These are phyloP conservation scores for Fusarium clavum DNA, from an alignment of 2,329 filamentous ascomycete species.

Conservation along the genomic window DNA sequence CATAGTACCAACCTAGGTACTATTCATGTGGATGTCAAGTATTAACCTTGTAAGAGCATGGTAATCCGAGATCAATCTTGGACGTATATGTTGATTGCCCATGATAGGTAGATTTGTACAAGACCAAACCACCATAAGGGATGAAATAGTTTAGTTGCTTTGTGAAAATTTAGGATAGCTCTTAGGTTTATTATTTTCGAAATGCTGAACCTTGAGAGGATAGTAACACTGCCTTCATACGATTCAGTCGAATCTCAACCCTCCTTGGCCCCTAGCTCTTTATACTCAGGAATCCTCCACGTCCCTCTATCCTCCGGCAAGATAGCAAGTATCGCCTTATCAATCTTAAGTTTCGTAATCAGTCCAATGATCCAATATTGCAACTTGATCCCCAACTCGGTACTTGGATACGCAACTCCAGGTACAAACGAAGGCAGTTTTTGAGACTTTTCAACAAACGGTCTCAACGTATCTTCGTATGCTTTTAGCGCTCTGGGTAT, in stretches of 20 bases:
- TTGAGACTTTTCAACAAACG: slow-evolving; percentile 55
- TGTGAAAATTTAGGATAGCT: no score
- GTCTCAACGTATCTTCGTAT: slow-evolving; percentile 57
- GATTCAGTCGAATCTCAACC: neutral
- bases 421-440: slow-evolving; percentile 47
- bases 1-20: no score
- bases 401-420: slow-evolving; percentile 44
- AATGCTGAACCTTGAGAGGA: neutral
- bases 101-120: no score
- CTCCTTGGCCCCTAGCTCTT: neutral
- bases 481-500: slow-evolving; percentile 48
- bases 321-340: slow-evolving; percentile 24
- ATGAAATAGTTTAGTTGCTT: neutral
- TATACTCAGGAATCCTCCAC: slow-evolving; percentile 31
- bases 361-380: slow-evolving; percentile 30
- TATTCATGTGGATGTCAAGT: no score
- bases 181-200: no score
- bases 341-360: slow-evolving; percentile 27
- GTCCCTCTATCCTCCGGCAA: slow-evolving; percentile 20
- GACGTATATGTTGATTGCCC: no score
- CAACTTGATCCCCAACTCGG: slow-evolving; percentile 44
- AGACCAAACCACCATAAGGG: no score
- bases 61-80: no score
- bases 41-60: no score
- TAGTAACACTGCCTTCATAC: no score